Conservation (phyloP, 805 yeast genomes). For the Pichia occidentalis region DNA sequence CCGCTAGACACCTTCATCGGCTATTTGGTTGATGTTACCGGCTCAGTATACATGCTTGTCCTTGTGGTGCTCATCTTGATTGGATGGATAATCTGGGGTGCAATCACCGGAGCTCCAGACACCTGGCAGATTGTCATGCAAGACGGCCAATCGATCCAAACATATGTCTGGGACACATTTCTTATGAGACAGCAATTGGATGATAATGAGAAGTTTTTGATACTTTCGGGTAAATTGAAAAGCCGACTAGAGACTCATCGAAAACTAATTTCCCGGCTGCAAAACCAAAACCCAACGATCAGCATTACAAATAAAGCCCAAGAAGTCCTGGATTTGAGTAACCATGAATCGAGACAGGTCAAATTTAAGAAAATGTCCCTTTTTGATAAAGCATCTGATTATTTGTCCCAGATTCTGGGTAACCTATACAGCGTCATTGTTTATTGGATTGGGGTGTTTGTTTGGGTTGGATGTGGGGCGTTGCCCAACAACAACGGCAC, state of each 20-base stretch:
- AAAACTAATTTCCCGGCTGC: conserved; percentile 11
- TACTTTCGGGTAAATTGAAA: conserved; percentile 23
- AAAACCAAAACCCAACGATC: neutral
- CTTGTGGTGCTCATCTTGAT: conserved; percentile 23
- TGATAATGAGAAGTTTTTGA: conserved; percentile 26
- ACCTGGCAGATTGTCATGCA: conserved; percentile 38
- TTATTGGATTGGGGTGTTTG: conserved; percentile 34
- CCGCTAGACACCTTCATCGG: conserved; percentile 13
- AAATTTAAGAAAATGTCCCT: conserved; percentile 24
- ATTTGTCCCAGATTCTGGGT: conserved; percentile 26
- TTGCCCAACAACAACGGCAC: conserved; percentile 16
- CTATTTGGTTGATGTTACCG: conserved; percentile 15
- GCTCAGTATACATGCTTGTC: conserved; percentile 20
- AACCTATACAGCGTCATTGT: conserved; percentile 28
- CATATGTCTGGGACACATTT: conserved; percentile 36
- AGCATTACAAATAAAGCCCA: neutral
- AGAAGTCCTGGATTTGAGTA: conserved; percentile 13
- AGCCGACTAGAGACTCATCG: conserved; percentile 26
- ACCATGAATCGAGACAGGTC: conserved; percentile 2
- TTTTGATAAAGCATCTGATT: conserved; percentile 31
- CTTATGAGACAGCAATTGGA: conserved; percentile 34
- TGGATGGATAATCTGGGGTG: conserved; percentile 21
- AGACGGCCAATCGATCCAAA: conserved; percentile 36
- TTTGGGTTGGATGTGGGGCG: conserved; percentile 35
- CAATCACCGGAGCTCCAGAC: conserved; percentile 26